phyloP scores from a whole-genome alignment of 352 stramenopile species.

The Pythium dissotocum region DNA sequence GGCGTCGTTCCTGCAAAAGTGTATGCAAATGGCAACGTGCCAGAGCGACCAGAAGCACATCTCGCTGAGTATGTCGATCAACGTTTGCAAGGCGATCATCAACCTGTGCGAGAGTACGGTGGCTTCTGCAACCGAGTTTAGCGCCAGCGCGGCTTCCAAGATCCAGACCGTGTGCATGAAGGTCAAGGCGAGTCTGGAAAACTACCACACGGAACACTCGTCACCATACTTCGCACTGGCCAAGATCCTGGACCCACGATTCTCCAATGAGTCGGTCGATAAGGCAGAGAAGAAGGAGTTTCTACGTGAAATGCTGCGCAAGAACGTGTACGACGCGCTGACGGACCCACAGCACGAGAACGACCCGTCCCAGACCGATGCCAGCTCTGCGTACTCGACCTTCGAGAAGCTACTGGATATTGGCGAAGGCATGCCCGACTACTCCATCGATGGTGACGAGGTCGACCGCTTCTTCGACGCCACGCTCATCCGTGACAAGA shows the following conservation, averaged over 20 bases:
- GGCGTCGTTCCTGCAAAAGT: slow-evolving; percentile 74
- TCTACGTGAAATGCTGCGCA: slow-evolving; percentile 70
- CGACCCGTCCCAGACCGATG: slow-evolving; percentile 56
- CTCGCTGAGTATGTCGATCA: slow-evolving; percentile 77
- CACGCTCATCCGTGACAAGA: slow-evolving; percentile 78
- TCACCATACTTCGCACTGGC: slow-evolving; percentile 72
- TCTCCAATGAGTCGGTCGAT: slow-evolving; percentile 80
- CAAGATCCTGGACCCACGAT: slow-evolving; percentile 78
- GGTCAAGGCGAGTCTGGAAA: slow-evolving; percentile 67
- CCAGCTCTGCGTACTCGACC: slow-evolving; percentile 72
- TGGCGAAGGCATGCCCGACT: slow-evolving; percentile 75
- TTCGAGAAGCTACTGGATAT: slow-evolving; percentile 84
- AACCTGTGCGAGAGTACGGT: slow-evolving; percentile 70
- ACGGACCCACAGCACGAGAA: slow-evolving; percentile 54
- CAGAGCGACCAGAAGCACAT: slow-evolving; percentile 81
- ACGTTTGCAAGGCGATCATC: slow-evolving; percentile 81
- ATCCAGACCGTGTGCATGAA: slow-evolving; percentile 76
- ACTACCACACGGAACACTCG: slow-evolving; percentile 68
- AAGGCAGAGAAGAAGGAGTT: slow-evolving; percentile 79
- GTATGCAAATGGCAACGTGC: slow-evolving; percentile 76
- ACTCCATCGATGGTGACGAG: slow-evolving; percentile 75
- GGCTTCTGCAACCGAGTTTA: slow-evolving; percentile 61
- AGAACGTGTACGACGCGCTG: slow-evolving; percentile 67
- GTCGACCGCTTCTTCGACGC: slow-evolving; percentile 84
- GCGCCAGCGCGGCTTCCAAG: slow-evolving; percentile 50